Base-by-base conservation (phyloP, 106 monocot species). In the Dendrobium nobile region DNA sequence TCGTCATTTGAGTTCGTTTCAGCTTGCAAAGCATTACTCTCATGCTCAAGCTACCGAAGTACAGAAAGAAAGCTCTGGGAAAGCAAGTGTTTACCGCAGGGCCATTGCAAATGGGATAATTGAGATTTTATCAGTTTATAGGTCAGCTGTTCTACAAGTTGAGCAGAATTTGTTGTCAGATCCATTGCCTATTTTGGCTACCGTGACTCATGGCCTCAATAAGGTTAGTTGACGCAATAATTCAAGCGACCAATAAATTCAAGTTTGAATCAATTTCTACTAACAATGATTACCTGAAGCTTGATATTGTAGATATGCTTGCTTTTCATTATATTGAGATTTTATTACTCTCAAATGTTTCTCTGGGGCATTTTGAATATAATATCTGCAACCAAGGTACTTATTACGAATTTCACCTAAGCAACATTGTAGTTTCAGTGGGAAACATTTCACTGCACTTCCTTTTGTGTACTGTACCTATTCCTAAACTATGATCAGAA, bases 81-180 rank as follows among this genome's bases (percentile, higher is more conserved):
- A 78, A 56, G 78, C 79, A 51, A 99, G 99, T 80, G 72, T 81
- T n/a, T 99, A 99, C 43, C 82, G 88, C 41, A 87, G 95, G 83
- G 99, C 99, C 24, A 90, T 99, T 78, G 95, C 95, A 16, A 99
- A 99, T 86, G 99, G 99, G 47, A 87, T 99, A 83, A 89, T 88
- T 27, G 99, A 99, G 82, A 87, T 99, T 78, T 84, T 99, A 72
- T 95, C 99, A 15, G 88, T 95, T 74, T 99, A 99, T 51, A 91
- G 91, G 77, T 73, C 99, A 61, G 88, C 91, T 74, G 91, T 99
- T 87, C 80, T 99, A 26, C 92, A 95, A 82, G 91, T 99, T 47
- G 95, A 99, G 85, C 99, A 99, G 86, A 95, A 95, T 75, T 81
- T 99, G 79, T 78, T 99, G 27, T 88, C 95, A 15, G 93, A 99